phyloP scores from a whole-genome alignment of 495 filamentous ascomycete genomes.

The Neurospora africana region DNA sequence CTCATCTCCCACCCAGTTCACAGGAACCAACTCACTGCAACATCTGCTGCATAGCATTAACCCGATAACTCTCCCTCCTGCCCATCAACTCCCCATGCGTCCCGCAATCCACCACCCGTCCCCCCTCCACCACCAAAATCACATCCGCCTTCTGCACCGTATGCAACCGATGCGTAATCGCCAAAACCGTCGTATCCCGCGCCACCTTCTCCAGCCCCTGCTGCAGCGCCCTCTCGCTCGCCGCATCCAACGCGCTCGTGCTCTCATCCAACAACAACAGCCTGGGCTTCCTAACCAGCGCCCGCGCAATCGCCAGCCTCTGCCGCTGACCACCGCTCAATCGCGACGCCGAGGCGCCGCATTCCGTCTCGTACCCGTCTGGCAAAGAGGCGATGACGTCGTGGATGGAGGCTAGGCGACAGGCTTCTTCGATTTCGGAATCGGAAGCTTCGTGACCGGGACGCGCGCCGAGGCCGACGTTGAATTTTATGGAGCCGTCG shows the following conservation, averaged over 20 bases:
- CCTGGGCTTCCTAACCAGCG: constrained; percentile 66
- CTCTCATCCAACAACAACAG: constrained; percentile 79
- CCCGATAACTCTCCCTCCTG: constrained; percentile 46
- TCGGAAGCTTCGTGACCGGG: constrained; percentile 30
- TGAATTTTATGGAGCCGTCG: constrained; percentile 44
- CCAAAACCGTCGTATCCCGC: constrained; percentile 65
- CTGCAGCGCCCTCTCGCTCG: constrained; percentile 60
- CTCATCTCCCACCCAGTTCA: not conserved
- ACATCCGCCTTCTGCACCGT: constrained; percentile 68
- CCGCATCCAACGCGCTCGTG: constrained; percentile 69
- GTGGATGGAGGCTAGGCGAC: constrained; percentile 48
- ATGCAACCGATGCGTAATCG: constrained; percentile 66
- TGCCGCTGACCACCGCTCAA: constrained; percentile 54
- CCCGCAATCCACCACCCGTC: constrained; percentile 54
- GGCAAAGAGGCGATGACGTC: constrained; percentile 46
- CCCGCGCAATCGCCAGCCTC: constrained; percentile 65
- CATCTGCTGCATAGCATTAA: constrained; percentile 40
- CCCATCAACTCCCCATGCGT: constrained; percentile 57
- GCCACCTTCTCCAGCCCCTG: constrained; percentile 60
- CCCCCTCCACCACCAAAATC: constrained; percentile 67
- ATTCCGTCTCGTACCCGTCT: constrained; percentile 52
- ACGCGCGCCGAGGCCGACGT: constrained; percentile 41
- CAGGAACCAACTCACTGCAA: constrained; percentile 3
- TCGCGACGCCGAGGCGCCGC: constrained; percentile 37
- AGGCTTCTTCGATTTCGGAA: constrained; percentile 46